phyloP scores from a whole-genome alignment of 116 monocot species.

The Cymodocea nodosa region DNA sequence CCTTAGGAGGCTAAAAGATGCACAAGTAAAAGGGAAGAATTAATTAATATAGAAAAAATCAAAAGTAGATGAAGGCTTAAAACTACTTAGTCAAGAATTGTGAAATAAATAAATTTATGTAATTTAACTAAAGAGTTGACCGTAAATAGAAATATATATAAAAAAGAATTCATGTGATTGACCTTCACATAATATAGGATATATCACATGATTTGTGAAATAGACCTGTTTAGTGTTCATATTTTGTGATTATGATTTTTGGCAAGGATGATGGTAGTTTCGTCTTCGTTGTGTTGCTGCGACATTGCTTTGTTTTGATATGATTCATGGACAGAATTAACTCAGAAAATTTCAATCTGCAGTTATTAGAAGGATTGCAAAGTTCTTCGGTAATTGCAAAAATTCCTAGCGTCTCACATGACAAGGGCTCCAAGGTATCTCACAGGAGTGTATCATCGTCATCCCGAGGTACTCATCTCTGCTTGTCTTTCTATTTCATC shows the following conservation, averaged over 20 bases:
- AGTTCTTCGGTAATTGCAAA: constrained; percentile 73
- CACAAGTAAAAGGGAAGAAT: too few species aligned
- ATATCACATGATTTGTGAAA: too few species aligned
- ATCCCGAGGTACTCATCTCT: constrained; percentile 41
- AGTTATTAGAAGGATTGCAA: constrained; percentile 92
- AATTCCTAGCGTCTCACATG: constrained; percentile 40
- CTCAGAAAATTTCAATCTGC: constrained; percentile 1
- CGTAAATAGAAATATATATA: too few species aligned
- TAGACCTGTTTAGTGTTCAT: background rate
- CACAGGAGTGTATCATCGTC: constrained; percentile 34
- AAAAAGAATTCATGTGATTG: too few species aligned
- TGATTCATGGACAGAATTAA: background rate
- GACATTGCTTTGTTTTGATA: background rate
- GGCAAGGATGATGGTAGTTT: background rate
- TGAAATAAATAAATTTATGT: too few species aligned
- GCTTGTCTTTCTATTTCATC: background rate
- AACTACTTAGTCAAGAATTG: too few species aligned
- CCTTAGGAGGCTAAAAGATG: too few species aligned
- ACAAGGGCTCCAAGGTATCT: constrained; percentile 28
- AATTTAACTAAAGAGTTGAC: too few species aligned
- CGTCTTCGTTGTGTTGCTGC: background rate
- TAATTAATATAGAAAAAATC: too few species aligned
- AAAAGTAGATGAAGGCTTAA: too few species aligned
- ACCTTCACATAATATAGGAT: too few species aligned
- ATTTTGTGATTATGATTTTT: background rate